Conservation (phyloP, 2,329 filamentous ascomycete genomes). For the Aspergillus terreus region DNA sequence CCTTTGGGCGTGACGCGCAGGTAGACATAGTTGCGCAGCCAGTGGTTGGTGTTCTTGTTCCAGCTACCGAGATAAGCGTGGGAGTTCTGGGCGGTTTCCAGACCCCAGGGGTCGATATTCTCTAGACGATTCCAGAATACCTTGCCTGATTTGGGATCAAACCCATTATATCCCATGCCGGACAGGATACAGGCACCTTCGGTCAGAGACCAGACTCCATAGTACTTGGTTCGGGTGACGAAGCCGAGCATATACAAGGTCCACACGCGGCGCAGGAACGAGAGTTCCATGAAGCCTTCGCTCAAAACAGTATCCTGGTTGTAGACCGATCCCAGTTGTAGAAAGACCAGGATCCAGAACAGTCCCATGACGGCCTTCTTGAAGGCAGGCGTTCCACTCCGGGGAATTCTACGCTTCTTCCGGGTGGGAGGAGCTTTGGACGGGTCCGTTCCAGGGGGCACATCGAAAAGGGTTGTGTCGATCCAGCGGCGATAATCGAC, state of each 20-base stretch:
- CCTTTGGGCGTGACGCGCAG: constrained; percentile 90
- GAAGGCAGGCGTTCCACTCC: constrained; percentile 79
- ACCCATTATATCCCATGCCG: constrained; percentile 89
- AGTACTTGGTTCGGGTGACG: constrained; percentile 85
- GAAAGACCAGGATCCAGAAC: constrained; percentile 73
- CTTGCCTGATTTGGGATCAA: constrained; percentile 79
- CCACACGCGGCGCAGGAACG: constrained; percentile 70
- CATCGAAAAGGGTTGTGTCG: constrained; percentile 89
- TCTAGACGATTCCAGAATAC: constrained; percentile 86
- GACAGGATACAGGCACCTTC: constrained; percentile 93
- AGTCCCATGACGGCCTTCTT: constrained; percentile 72
- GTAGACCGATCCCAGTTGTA: constrained; percentile 68
- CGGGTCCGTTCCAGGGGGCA: constrained; percentile 76
- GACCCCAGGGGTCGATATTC: constrained; percentile 80
- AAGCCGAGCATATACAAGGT: constrained; percentile 80
- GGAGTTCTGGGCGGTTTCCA: constrained; percentile 92
- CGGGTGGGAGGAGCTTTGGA: constrained; percentile 79
- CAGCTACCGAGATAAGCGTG: constrained; percentile 85
- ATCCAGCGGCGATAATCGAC: constrained; percentile 90
- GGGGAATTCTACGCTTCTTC: constrained; percentile 87
- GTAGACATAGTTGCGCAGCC: constrained; percentile 94
- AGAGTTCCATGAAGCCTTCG: constrained; percentile 64
- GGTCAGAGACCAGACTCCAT: constrained; percentile 89
- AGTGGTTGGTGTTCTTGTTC: constrained; percentile 99
- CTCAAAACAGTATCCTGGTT: constrained; percentile 60